Base-by-base conservation (phyloP, 306 rosid species). In the Ormosia emarginata region DNA sequence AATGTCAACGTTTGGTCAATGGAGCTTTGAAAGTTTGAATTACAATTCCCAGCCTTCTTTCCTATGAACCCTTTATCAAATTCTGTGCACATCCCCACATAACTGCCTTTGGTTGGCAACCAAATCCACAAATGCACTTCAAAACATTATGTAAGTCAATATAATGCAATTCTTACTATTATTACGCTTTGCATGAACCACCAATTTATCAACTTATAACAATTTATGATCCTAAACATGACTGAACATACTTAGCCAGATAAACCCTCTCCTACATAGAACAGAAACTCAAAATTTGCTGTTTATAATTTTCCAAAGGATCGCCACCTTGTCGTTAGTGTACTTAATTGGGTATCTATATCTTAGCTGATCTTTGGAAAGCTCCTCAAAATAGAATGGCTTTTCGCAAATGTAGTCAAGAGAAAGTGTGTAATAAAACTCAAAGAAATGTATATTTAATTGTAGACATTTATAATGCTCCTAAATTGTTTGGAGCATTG, bases 1-100 rank as follows among this genome's bases (percentile, higher is more conserved):
- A 84, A 88, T 92, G 99, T 95, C 99, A 95, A 93, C 94, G 97
- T 85, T 75, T 82, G 89, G 86, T 89, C 46, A 17, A 74, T 74
- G 75, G 46, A 72, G 84, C 87, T 87, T 84, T 88, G 87, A 89
- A 89, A 75, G 63, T 70, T 78, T 71, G 83, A 87, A 87, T 85
- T 64, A 79, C 79, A 85, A 66, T 85, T 85, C 90, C 66, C 74
- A 71, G 85, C 71, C 89, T 79, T 88, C 85, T 79, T 82, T 88
- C 86, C 52, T 79, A 86, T 79, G 83, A 79, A 61, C 77, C 66
- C 98, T 90, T 96, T 93, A 92, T 93, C 85, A 92, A 88, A 88
- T 92, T 93, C 88, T 89, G 97, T 89, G 97, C 94, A 85, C 74
- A 74, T 76, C 82, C 87, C 56, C 64, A 15, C 92, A 57, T 77